Base-by-base conservation (phyloP, 2,329 filamentous ascomycete genomes). In the Hirsutella thompsonii region DNA sequence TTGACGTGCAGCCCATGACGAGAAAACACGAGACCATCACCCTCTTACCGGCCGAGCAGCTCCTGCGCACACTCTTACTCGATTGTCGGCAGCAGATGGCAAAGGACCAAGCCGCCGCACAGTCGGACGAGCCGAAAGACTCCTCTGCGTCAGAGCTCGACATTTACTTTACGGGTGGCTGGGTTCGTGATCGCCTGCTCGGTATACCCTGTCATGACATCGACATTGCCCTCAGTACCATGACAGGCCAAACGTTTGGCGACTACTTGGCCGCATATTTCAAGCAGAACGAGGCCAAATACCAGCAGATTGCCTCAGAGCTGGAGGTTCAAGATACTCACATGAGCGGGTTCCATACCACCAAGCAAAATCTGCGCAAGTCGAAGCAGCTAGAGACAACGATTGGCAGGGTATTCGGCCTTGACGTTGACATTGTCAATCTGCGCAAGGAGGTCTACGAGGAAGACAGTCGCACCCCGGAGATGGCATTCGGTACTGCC, bases 381-480 rank as follows among this genome's bases (percentile, higher is more conserved):
- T 94, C 88, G 18, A 96, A 96, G 63, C 86, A 96, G 56, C 74
- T 96, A 13, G 90, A 94, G 61, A 96, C 90, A 0, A 84, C 87
- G 38, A 94, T 87, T 9, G 87, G 84, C 20, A 83, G 73, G 48
- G 79, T 96, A 43, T 80, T 94, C 53, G 87, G 83, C 1, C 71
- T 93, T 38, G 90, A 96, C 55, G 74, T 95, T 37, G 90, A 98
- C 57, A 80, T 98, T 55, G 92, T 98, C 51, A 98, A 96, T 57
- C 67, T 96, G 37, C 76, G 90, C 36, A 93, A 88, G 56, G 92
- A 96, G 63, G 89, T 82, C 1, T 96, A 96, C 52, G 74, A 80
- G 1, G 81, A 86, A n/a, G 79, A 92, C 44, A 94, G 85, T 54
- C 78, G 92, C 29, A 94, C 93, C 52, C 90, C 90, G 1, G 73